phyloP scores from a whole-genome alignment of 2,329 filamentous ascomycete species.

The Boeremia exigua region DNA sequence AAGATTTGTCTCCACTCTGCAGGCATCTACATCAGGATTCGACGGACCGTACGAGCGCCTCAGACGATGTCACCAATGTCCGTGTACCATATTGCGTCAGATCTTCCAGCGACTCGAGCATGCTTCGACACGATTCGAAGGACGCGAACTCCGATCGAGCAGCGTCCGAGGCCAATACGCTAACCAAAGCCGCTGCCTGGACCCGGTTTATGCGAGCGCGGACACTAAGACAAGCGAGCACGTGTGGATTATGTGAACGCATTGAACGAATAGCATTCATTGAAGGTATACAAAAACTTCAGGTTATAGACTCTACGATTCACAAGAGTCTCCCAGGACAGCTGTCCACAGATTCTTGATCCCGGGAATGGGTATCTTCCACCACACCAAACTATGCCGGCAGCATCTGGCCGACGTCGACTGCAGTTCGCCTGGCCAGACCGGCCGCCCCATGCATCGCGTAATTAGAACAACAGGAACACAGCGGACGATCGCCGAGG shows the following conservation, averaged over 20 bases:
- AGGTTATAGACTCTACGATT: neutral
- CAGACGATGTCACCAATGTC: neutral
- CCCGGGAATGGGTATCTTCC: neutral
- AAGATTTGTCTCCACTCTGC: too few relatives aligned
- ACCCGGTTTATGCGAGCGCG: slow-evolving; percentile 25
- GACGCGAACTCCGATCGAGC: slow-evolving; percentile 5
- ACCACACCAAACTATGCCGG: neutral
- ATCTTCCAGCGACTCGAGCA: slow-evolving; percentile 9
- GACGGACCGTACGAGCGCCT: neutral
- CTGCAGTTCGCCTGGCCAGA: slow-evolving; percentile 12
- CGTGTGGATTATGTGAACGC: slow-evolving; percentile 11
- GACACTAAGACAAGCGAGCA: slow-evolving; percentile 34
- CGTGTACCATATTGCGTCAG: slow-evolving; percentile 12
- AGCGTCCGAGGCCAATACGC: slow-evolving; percentile 4
- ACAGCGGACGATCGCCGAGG: slow-evolving; percentile 6
- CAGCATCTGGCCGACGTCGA: slow-evolving; percentile 5
- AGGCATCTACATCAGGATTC: neutral
- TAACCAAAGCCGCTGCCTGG: slow-evolving; percentile 10
- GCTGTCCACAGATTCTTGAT: neutral
- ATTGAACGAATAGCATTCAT: neutral
- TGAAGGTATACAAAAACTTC: slow-evolving; percentile 20
- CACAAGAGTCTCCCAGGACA: neutral
- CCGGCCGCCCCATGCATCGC: slow-evolving; percentile 16
- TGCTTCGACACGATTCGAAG: slow-evolving; percentile 1
- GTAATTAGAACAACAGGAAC: slow-evolving; percentile 22